Percentiles rank a stretch among this genome's conserved stretches.
Conservation (phyloP, 106 monocot genomes). For the Allium fistulosum region DNA sequence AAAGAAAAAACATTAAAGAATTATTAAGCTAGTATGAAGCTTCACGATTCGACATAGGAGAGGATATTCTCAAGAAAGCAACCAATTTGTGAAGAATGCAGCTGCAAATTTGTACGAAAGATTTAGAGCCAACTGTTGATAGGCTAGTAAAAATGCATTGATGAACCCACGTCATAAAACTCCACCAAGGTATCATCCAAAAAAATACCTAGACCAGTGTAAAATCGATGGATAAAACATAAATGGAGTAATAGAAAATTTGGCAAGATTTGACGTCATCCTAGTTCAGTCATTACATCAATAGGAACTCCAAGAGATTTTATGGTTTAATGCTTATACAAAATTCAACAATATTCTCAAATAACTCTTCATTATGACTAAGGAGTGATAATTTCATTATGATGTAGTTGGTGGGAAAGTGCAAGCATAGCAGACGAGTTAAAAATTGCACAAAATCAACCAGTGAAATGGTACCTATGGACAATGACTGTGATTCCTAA, state of each 20-base stretch:
- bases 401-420: conserved; percentile 42
- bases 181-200: conserved; percentile 13
- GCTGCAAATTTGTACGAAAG: not conserved
- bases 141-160: conserved; percentile 15
- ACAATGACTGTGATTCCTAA: conserved; percentile 9
- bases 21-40: conserved; percentile 40
- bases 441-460: conserved; percentile 23
- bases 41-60: conserved; percentile 30
- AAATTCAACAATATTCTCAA: not conserved
- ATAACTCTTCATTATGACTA: not conserved
- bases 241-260: conserved; percentile 9
- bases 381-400: not conserved
- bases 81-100: conserved; percentile 24
- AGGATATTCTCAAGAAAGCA: conserved; percentile 25
- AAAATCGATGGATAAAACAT: not conserved
- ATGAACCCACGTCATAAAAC: conserved; percentile 29
- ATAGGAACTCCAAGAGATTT: conserved; percentile 18
- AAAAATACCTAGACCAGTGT: conserved; percentile 8
- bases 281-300: conserved; percentile 21
- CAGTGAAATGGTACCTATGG: conserved; percentile 36
- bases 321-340: conserved; percentile 10
- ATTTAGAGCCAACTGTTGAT: conserved; percentile 8
- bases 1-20: conserved; percentile 19
- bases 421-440: conserved; percentile 8
- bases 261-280: conserved; percentile 29